These are phyloP conservation scores for Amanita rimosa DNA, from an alignment of 768 basidiomycete species.

Conservation along the genomic window DNA sequence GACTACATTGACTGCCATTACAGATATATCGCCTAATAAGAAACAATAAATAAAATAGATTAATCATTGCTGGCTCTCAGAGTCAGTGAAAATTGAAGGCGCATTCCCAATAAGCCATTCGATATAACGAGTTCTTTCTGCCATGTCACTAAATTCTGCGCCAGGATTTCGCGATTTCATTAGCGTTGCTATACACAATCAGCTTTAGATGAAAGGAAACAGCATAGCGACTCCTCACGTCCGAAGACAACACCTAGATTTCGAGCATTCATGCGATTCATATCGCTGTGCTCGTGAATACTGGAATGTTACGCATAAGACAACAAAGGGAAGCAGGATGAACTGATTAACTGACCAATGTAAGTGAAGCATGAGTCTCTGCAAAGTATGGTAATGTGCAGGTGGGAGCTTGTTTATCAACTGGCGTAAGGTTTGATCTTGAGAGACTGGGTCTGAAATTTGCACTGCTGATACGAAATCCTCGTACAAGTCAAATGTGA, in stretches of 20 bases:
- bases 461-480: slow-evolving; percentile 73
- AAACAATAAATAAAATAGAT: slow-evolving; percentile 6
- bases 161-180: slow-evolving; percentile 82
- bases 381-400: slow-evolving; percentile 82
- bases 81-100: slow-evolving; percentile 32
- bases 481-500: slow-evolving; percentile 88
- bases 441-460: slow-evolving; percentile 50
- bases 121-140: slow-evolving; percentile 84
- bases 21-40: background rate
- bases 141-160: slow-evolving; percentile 96
- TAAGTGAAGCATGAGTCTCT: slow-evolving; percentile 77
- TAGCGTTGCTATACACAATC: slow-evolving; percentile 61
- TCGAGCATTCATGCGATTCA: slow-evolving; percentile 88
- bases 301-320: slow-evolving; percentile 15
- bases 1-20: background rate
- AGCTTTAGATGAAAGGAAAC: slow-evolving; percentile 4
- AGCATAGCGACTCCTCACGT: slow-evolving; percentile 47
- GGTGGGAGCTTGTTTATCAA: slow-evolving; percentile 70
- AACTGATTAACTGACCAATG: slow-evolving; percentile 56
- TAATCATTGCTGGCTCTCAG: background rate
- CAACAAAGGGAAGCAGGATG: background rate
- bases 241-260: slow-evolving; percentile 98
- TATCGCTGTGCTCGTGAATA: slow-evolving; percentile 53
- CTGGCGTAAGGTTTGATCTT: slow-evolving; percentile 49
- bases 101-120: slow-evolving; percentile 96